Conservation (phyloP, 2,329 filamentous ascomycete species). For the Nothomitra cinnamomea region DNA sequence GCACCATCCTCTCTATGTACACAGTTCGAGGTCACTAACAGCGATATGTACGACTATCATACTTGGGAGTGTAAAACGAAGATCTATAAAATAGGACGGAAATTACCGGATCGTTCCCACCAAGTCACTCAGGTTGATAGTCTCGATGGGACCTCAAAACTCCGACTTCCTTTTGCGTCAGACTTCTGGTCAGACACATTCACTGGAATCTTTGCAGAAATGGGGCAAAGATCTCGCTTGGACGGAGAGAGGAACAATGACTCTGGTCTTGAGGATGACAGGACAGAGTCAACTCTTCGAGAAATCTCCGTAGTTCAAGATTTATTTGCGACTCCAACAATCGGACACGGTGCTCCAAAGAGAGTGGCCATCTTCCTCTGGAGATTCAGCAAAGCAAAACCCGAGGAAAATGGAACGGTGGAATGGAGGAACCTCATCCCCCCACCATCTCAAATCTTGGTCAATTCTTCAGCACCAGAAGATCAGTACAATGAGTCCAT, state of each 20-base stretch:
- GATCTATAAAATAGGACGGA: constrained; percentile 22
- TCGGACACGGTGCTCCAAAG: constrained; percentile 18
- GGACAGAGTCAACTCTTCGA: constrained; percentile 21
- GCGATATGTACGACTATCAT: constrained; percentile 21
- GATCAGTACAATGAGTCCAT: not conserved
- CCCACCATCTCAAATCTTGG: constrained; percentile 13
- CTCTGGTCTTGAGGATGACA: constrained; percentile 16
- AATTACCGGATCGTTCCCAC: constrained; percentile 6
- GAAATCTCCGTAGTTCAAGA: constrained; percentile 28
- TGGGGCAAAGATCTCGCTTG: not conserved
- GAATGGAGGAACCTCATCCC: constrained; percentile 27
- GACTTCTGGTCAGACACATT: constrained; percentile 28
- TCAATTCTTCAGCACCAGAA: not conserved
- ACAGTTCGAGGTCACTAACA: constrained; percentile 22
- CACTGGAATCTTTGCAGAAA: constrained; percentile 12
- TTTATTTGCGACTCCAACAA: constrained; percentile 20
- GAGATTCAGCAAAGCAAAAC: constrained; percentile 27
- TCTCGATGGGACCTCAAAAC: constrained; percentile 21
- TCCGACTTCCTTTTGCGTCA: constrained; percentile 27
- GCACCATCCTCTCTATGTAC: constrained; percentile 25
- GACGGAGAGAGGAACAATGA: not conserved
- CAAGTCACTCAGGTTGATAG: constrained; percentile 14
- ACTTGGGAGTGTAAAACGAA: constrained; percentile 26
- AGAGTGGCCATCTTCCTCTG: constrained; percentile 28
- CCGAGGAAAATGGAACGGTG: constrained; percentile 24